Conservation (phyloP, 2,329 filamentous ascomycete species). For the Clonostachys solani region DNA sequence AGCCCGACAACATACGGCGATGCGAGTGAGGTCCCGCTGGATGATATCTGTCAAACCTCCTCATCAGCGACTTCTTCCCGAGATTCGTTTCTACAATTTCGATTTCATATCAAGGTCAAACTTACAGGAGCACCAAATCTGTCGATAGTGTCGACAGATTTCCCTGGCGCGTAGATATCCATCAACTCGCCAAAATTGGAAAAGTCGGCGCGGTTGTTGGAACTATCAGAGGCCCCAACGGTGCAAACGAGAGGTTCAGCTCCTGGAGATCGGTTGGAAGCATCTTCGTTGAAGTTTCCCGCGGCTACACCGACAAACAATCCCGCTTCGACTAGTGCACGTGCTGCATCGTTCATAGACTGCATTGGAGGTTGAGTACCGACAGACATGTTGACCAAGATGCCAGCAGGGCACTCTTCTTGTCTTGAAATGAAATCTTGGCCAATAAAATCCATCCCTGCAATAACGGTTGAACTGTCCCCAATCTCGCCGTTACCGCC, state of each 20-base stretch:
- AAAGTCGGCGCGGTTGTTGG: constrained; percentile 35
- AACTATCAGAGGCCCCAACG: constrained; percentile 38
- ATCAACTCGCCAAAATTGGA: constrained; percentile 44
- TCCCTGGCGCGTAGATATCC: constrained; percentile 45
- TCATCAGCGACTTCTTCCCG: too few species aligned
- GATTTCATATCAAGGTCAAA: too few species aligned
- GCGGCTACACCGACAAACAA: constrained; percentile 46
- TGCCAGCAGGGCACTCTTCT: constrained; percentile 18
- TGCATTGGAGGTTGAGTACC: constrained; percentile 31
- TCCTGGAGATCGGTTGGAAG: constrained; percentile 39
- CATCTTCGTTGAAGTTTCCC: constrained; percentile 43
- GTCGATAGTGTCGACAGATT: constrained; percentile 36
- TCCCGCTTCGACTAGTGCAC: constrained; percentile 34
- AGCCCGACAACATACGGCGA: too few species aligned
- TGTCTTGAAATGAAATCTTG: constrained; percentile 22
- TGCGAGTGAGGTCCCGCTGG: too few species aligned
- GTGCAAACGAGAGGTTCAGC: constrained; percentile 45
- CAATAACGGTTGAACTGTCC: constrained; percentile 26
- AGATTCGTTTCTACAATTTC: too few species aligned
- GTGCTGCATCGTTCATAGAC: constrained; percentile 44
- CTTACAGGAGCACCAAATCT: too few species aligned
- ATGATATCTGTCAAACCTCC: too few species aligned
- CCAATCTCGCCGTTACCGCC: constrained; percentile 19
- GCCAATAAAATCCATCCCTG: constrained; percentile 45
- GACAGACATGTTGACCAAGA: constrained; percentile 52